These are phyloP conservation scores for Boletales sp. DNA, from an alignment of 768 basidiomycete species.

Conservation along the genomic window DNA sequence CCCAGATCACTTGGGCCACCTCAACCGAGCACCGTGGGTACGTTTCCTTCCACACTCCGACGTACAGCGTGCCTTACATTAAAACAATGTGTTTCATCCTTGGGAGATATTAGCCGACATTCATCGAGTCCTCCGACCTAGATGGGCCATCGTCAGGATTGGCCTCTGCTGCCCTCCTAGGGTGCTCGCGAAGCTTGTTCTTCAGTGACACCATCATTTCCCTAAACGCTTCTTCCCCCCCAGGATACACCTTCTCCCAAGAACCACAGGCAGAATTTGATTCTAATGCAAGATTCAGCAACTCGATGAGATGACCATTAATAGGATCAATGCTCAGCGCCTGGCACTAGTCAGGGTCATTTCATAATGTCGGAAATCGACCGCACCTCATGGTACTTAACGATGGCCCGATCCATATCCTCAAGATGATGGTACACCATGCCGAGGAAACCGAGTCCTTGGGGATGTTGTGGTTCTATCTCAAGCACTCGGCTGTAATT, in stretches of 20 bases:
- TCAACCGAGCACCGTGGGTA: conserved; percentile 21
- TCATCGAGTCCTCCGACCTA: conserved; percentile 29
- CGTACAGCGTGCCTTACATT: conserved; percentile 14
- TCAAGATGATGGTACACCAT: conserved; percentile 78
- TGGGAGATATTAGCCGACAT: conserved; percentile 22
- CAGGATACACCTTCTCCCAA: conserved; percentile 33
- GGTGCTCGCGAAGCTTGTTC: conserved; percentile 24
- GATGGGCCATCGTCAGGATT: conserved; percentile 14
- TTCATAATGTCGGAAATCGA: background rate
- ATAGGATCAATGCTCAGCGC: conserved; percentile 80
- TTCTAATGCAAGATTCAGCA: conserved; percentile 80
- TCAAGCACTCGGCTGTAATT: conserved; percentile 80
- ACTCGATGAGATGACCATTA: conserved; percentile 74
- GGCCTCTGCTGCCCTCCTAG: conserved; percentile 16
- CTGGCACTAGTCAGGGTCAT: conserved; percentile 32
- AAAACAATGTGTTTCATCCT: conserved; percentile 21
- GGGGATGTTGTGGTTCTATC: conserved; percentile 79
- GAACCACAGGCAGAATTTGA: conserved; percentile 31
- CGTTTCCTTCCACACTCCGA: conserved; percentile 21
- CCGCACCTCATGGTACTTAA: conserved; percentile 88
- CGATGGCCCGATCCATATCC: conserved; percentile 74
- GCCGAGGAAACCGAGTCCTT: conserved; percentile 85
- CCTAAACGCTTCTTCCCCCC: conserved; percentile 32
- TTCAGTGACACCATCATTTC: conserved; percentile 32
- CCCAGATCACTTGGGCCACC: conserved; percentile 24